Percentiles rank a stretch among this genome's conserved stretches.
Conservation (phyloP, 1,139 yeast genomes). For the Ogataea hybrid region DNA sequence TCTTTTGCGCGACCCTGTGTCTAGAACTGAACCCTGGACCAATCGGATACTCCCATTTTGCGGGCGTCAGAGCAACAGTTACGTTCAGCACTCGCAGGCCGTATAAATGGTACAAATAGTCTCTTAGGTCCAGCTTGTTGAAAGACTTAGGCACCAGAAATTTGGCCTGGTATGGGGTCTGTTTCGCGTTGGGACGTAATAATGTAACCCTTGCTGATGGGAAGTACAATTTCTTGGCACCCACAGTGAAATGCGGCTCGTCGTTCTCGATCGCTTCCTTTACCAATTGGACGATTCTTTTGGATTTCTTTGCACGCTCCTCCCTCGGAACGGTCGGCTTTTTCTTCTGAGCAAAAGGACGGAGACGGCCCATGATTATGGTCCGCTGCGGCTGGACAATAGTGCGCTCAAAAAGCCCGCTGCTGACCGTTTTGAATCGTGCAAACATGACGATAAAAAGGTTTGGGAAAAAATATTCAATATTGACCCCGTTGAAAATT, state of each 20-base stretch:
- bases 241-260: constrained; percentile 77
- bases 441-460: constrained; percentile 7
- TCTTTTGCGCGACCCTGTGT: constrained; percentile 69
- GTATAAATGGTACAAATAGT: constrained; percentile 83
- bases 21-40: constrained; percentile 64
- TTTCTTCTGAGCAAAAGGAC: constrained; percentile 27
- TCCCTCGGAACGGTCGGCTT: constrained; percentile 20
- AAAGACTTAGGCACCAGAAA: constrained; percentile 88
- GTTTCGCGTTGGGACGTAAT: constrained; percentile 87
- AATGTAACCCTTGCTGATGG: constrained; percentile 82
- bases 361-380: constrained; percentile 27
- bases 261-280: constrained; percentile 61
- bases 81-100: constrained; percentile 85
- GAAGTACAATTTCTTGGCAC: constrained; percentile 69
- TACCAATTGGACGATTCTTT: constrained; percentile 37
- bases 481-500: constrained; percentile 1
- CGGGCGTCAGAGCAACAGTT: constrained; percentile 82
- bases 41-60: constrained; percentile 59
- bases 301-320: constrained; percentile 27
- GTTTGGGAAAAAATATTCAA: constrained; percentile 1
- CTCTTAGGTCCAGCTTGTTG: constrained; percentile 88
- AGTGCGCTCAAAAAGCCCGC: constrained; percentile 10
- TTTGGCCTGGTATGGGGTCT: constrained; percentile 94
- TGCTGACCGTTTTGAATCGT: constrained; percentile 5
- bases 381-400: constrained; percentile 18